Evolutionary conservation across 2,329 filamentous ascomycete species (phyloP), one percentile per base, ranked within the genome.

Genomic region (Botrytis elliptica): DNA sequence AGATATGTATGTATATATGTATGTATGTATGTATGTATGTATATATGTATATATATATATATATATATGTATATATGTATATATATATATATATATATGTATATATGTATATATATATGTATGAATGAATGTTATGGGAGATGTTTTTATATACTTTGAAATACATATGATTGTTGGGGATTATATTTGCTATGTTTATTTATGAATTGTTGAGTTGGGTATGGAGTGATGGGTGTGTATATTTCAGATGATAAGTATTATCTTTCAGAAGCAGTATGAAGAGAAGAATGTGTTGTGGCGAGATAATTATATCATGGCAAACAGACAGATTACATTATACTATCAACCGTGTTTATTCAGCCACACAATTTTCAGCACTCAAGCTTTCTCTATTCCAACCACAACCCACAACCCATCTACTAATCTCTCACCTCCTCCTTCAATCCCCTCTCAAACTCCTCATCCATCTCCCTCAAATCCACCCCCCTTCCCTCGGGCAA

Each of bases 401-500:
- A n/a, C n/a, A n/a, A n/a, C n/a, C n/a, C n/a, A n/a, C n/a, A n/a
- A n/a, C 64, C 12, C 40, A 66, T 8, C n/a, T 25, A 9, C 16
- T 16, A 9, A 46, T 16, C 25, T 20, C 36, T 36, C n/a, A 8
- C 20, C 2, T 16, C 38, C 60, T 4, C 70, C 22, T 12, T 63
- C 69, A 66, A 46, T 10, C 46, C 60, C 69, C 69, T 71, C 69
- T 71, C 69, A 65, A 55, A 71, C 36, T 57, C 52, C 69, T 42
- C 42, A 33, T 71, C 70, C 70, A 71, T 44, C 4, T 12, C 60
- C 38, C n/a, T 49, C 70, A 71, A 46, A 65, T 71, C 70, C 3
- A 59, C 38, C 7, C 14, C 70, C n/a, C n/a, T 71, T 38, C 70
- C 70, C 46, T 71, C 70, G 0, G 60, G 38, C 20, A 66, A 71